Evolutionary conservation across 306 rosid species (phyloP), one percentile per base, ranked within the genome.

Genomic region (Quercus gilva): DNA sequence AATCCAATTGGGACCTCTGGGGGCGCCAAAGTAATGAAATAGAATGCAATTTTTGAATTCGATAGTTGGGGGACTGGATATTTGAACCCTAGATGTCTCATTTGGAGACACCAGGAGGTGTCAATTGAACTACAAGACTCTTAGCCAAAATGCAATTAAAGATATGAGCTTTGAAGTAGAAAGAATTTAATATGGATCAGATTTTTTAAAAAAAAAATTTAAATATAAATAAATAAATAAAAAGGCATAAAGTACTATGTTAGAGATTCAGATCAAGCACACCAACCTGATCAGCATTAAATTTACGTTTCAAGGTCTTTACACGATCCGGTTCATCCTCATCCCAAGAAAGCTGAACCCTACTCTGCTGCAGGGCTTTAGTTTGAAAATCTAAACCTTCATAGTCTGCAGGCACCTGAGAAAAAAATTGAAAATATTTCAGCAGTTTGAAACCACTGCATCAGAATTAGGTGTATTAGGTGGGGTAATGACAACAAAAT

Each of bases 321-420:
- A 69, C 90, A 64, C 94, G 89, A 49, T 76, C 89, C 1, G 98
- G 98, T 74, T 95, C 98, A 88, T 95, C 99, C 76, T 91, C 97
- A 64, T 95, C 99, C 98, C 98, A 95, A 52, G 99, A 82, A 81
- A 89, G 85, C 26, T 84, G 80, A 71, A 92, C 86, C 61, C 84
- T 88, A 91, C 91, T 90, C 45, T 90, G 97, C 81, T 95, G 98
- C 82, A 95, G 87, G 43, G 97, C 98, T 78, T 81, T 81, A 37
- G 99, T 87, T 55, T 90, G 90, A 82, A 95, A 95, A 85, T 89
- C 88, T 65, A 89, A 84, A 76, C 85, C 80, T 67, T 83, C 87
- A 74, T 95, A 91, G 76, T 82, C 88, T 81, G 91, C 81, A 69
- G 98, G 99, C 67, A 76, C 95, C 97, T 95, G 86, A 78, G 43